These are phyloP conservation scores for Fraxinus dipetala DNA, from an alignment of 305 asterid genomes.

Conservation along the genomic window DNA sequence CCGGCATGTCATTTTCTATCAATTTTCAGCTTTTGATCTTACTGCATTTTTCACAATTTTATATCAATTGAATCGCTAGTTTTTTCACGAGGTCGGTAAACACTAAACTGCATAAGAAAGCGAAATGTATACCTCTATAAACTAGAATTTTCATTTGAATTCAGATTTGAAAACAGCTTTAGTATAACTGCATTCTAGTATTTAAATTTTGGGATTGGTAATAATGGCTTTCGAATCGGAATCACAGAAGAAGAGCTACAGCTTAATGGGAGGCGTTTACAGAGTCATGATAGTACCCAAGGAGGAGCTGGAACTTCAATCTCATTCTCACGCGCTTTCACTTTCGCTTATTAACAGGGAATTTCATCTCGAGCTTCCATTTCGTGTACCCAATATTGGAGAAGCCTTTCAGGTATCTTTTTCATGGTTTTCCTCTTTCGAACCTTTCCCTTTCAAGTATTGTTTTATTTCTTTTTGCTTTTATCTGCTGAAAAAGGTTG, in stretches of 20 bases:
- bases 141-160: neutral
- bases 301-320: conserved; percentile 49
- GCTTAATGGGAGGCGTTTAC: conserved; percentile 48
- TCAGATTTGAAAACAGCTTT: neutral
- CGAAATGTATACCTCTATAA: neutral
- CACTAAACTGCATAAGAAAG: neutral
- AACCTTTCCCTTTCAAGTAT: neutral
- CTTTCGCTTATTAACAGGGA: conserved; percentile 16
- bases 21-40: conserved; percentile 10
- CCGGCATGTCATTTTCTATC: conserved; percentile 35
- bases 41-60: conserved; percentile 14
- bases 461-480: neutral
- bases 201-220: neutral
- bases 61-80: neutral
- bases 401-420: conserved; percentile 45
- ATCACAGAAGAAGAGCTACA: conserved; percentile 58
- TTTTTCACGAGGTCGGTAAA: neutral
- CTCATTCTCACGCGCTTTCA: conserved; percentile 30
- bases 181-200: neutral
- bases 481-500: neutral
- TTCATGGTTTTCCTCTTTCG: neutral
- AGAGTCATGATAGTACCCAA: conserved; percentile 53
- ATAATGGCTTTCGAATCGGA: conserved; percentile 37
- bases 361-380: conserved; percentile 26
- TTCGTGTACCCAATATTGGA: conserved; percentile 44